Base-by-base conservation (phyloP, 129 eudicot genomes). In the Centella asiatica region DNA sequence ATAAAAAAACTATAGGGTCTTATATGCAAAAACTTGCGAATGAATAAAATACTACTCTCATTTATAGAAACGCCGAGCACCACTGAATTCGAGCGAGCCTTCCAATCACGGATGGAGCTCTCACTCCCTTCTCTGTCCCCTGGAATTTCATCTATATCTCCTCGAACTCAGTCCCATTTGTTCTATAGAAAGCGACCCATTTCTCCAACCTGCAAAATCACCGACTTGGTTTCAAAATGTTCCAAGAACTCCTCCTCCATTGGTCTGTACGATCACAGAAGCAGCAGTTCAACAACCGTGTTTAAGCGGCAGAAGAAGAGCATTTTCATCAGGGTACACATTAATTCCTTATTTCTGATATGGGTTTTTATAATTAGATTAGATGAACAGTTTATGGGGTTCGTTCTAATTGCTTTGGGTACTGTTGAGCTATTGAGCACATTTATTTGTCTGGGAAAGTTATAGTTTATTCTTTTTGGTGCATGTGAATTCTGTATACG, bases 321-420 rank as follows among this genome's bases (percentile, higher is more conserved):
- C 34, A 25, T 58, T 58, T 58, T 29, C 29, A 58, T 58, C 63
- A 58, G 29, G 63, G 63, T 58, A 58, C 34, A 46, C 62, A 31
- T 10, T 19, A 29, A n/a, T 42, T 42, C 15, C 12, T 2, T 5
- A 29, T 56, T 56, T 19, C 10, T 11, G 19, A 7, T 51, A 22
- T 51, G 15, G 13, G 5, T 27, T 3, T 15, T 18, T 3, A 3
- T 5, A 13, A 15, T 18, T 7, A 22, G 2, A 2, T 33, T 58
- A 46, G 51, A 1, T 46, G 51, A 18, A 9, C 24, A 46, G 12
- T 17, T 23, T 8, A 11, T 0, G 19, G 47, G 63, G n/a, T 33
- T 32, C 4, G 28, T 33, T 57, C 34, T 33, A 6, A 19, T 2
- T 58, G 6, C n/a, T n/a, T n/a, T n/a, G n/a, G n/a, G 42, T 37